Conservation (phyloP, 2,329 filamentous ascomycete genomes). For the Calonectria leucothoes region DNA sequence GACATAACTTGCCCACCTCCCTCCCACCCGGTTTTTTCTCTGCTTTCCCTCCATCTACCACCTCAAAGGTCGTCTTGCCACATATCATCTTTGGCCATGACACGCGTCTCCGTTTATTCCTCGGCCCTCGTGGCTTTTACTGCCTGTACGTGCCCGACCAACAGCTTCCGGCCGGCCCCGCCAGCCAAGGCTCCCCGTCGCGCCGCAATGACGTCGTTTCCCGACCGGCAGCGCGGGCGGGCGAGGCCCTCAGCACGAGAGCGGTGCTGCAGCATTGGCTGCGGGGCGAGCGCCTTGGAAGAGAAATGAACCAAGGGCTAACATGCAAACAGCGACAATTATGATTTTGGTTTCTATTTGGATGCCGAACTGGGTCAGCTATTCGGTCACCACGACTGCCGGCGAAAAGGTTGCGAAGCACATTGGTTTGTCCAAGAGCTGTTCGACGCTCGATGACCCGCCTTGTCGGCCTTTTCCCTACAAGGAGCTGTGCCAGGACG, state of each 20-base stretch:
- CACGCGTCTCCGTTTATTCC: constrained; percentile 56
- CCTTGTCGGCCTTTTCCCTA: constrained; percentile 62
- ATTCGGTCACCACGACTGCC: constrained; percentile 62
- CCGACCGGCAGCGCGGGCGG: neutral
- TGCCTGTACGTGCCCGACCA: constrained; percentile 51
- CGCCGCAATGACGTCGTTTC: constrained; percentile 41
- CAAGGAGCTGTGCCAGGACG: constrained; percentile 48
- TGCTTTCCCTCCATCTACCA: neutral
- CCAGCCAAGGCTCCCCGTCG: constrained; percentile 15
- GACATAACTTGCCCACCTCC: constrained; percentile 31
- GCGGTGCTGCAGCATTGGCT: neutral
- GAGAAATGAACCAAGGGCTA: constrained; percentile 38
- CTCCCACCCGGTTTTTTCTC: constrained; percentile 7
- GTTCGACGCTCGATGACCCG: constrained; percentile 75
- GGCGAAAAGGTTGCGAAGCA: constrained; percentile 64
- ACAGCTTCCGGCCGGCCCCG: constrained; percentile 10
- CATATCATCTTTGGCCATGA: constrained; percentile 48
- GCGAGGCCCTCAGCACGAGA: neutral
- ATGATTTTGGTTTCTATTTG: constrained; percentile 78
- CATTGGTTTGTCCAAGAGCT: constrained; percentile 85
- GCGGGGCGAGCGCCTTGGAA: neutral
- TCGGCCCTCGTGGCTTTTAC: constrained; percentile 55
- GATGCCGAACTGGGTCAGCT: constrained; percentile 78
- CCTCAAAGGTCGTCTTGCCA: neutral
- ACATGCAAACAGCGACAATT: constrained; percentile 67